Evolutionary conservation across 176 grass and related monocot genomes (phyloP).

Genomic region (Zea mays): DNA sequence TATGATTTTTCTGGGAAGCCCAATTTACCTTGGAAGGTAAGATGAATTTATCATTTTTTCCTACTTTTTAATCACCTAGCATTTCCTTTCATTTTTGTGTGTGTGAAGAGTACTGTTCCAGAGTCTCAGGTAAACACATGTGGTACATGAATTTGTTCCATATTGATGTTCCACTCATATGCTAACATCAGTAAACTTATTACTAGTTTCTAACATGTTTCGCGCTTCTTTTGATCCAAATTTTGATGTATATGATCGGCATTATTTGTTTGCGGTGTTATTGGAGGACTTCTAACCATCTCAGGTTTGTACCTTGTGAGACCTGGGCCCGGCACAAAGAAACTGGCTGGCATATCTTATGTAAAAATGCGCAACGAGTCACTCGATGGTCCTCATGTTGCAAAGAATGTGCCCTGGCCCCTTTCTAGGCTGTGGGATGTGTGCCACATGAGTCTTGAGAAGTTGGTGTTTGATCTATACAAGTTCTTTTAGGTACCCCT

Average conservation of each 20-base stretch:
- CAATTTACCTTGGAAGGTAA: slow-evolving; percentile 90
- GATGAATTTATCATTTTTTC: slow-evolving; percentile 13
- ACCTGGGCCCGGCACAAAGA: slow-evolving; percentile 83
- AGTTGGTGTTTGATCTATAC: slow-evolving; percentile 15
- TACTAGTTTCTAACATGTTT: neutral
- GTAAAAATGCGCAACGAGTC: slow-evolving; percentile 48
- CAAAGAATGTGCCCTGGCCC: slow-evolving; percentile 48
- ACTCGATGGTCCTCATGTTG: slow-evolving; percentile 34
- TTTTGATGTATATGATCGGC: slow-evolving; percentile 22
- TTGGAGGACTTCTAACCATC: slow-evolving; percentile 83
- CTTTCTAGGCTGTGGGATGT: slow-evolving; percentile 59
- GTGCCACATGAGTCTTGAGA: slow-evolving; percentile 61
- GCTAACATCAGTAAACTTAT: slow-evolving; percentile 11
- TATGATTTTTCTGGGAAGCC: slow-evolving; percentile 76
- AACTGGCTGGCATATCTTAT: slow-evolving; percentile 36
- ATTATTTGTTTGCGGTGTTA: slow-evolving; percentile 64
- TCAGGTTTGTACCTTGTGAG: slow-evolving; percentile 81
- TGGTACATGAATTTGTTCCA: slow-evolving; percentile 2
- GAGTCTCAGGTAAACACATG: slow-evolving; percentile 3
- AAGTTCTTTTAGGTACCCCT: slow-evolving; percentile 21
- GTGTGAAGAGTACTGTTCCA: slow-evolving; percentile 18
- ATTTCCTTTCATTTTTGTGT: neutral
- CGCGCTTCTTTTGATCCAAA: slow-evolving; percentile 31
- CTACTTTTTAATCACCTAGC: slow-evolving; percentile 1
- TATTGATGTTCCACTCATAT: slow-evolving; percentile 1